phyloP scores from a whole-genome alignment of 2,329 filamentous ascomycete genomes.

The Phyllosticta capitalensis region DNA sequence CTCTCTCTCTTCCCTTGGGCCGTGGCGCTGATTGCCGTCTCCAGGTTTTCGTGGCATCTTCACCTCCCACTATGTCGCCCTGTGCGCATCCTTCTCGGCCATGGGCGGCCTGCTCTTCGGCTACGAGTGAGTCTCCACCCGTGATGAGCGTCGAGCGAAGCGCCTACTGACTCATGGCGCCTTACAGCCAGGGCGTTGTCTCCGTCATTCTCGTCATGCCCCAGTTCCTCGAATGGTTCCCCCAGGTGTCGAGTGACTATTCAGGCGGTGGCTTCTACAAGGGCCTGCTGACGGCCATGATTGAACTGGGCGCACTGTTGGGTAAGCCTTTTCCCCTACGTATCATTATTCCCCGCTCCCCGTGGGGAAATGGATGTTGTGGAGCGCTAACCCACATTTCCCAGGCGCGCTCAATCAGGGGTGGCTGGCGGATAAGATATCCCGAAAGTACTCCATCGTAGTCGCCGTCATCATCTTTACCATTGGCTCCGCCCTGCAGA shows the following conservation, averaged over 20 bases:
- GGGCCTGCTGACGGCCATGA: constrained; percentile 44
- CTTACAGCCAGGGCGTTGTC: constrained; percentile 30
- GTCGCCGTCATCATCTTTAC: constrained; percentile 44
- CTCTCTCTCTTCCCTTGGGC: background rate
- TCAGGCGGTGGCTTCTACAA: constrained; percentile 37
- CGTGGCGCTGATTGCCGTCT: background rate
- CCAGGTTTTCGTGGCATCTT: constrained; percentile 39
- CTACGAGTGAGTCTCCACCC: constrained; percentile 29
- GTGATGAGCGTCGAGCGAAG: constrained; percentile 21
- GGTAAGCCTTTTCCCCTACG: constrained; percentile 14
- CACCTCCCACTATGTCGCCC: constrained; percentile 39
- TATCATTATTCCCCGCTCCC: background rate
- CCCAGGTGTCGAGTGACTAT: constrained; percentile 32
- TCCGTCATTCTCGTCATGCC: constrained; percentile 43
- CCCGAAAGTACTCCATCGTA: constrained; percentile 43
- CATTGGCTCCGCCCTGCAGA: constrained; percentile 43
- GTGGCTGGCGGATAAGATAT: constrained; percentile 44
- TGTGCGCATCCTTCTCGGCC: constrained; percentile 43
- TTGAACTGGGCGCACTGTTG: constrained; percentile 43
- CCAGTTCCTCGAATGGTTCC: constrained; percentile 39
- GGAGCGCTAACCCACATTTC: constrained; percentile 15
- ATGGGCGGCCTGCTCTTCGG: constrained; percentile 43
- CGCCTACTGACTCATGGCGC: background rate
- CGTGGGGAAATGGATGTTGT: constrained; percentile 15
- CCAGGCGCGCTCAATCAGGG: constrained; percentile 23